Evolutionary conservation across 805 yeast genomes (phyloP), one percentile per base, ranked within the genome.

Genomic region (Candida succiphila): DNA sequence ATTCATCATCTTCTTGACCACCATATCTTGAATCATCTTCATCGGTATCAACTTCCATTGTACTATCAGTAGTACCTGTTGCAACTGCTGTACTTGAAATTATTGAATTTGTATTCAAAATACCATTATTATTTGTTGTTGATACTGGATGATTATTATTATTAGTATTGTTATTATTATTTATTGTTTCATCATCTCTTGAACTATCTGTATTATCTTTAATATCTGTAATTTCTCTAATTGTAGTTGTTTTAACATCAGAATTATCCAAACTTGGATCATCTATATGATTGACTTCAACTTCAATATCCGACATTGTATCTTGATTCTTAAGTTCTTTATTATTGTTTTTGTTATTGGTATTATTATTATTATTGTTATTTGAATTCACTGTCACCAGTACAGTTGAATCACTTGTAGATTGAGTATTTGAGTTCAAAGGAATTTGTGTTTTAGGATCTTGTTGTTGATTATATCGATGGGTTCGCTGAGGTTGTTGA

Each of bases 191-290:
- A 33, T 55, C 60, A 40, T 54, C 60, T 35, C 55, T 56, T 8
- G 61, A 56, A 31, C 58, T 51, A 35, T 56, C 60, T 3, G 61
- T 49, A 9, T 56, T 50, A 30, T 57, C 59, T 30, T 58, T 58
- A 12, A 37, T 40, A 27, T 54, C 56, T 7, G 61, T 50, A 17
- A 47, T 45, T 32, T 56, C 58, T 13, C 45, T 48, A 19, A 46
- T 44, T 7, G 43, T 34, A 17, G 46, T 44, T 30, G 29, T 31
- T 29, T 45, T 44, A 20, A 17, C 28, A 25, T 38, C 36, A 23
- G 30, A 14, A 23, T 19, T 19, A 17, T 30, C 17, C 23, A 7
- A 23, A 27, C 7, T 25, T n/a, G 23, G n/a, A 7, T 12, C 27
- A 3, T 15, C n/a, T 13, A n/a, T 9, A 23, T 27, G 33, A 4